A percentile compares a stretch with the other conserved stretches of the same genome.
phyloP scores from a whole-genome alignment of 108 stramenopile species.

The Conticribra guillardii region DNA sequence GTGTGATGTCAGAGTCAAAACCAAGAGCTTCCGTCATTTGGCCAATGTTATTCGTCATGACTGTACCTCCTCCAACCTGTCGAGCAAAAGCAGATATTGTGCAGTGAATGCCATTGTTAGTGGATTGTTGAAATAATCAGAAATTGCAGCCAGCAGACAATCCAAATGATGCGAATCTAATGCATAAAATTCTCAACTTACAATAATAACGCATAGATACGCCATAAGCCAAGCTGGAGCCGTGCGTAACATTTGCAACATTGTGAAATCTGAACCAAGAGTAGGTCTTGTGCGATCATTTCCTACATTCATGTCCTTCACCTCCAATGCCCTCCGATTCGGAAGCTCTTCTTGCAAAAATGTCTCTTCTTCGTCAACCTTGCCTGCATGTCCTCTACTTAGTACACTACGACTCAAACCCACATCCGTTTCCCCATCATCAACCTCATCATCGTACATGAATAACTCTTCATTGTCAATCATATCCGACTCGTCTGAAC shows the following conservation, averaged over 20 bases:
- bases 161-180: no score
- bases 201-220: slow-evolving; percentile 74
- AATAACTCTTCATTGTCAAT: slow-evolving; percentile 30
- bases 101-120: neutral
- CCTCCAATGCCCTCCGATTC: neutral
- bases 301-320: slow-evolving; percentile 17
- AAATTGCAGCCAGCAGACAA: no score
- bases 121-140: neutral
- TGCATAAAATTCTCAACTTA: neutral
- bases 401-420: no score
- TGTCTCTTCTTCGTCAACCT: slow-evolving; percentile 24
- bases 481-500: slow-evolving; percentile 5
- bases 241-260: slow-evolving; percentile 77
- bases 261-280: slow-evolving; percentile 44
- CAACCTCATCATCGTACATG: slow-evolving; percentile 23
- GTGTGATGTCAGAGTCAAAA: slow-evolving; percentile 56
- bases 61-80: slow-evolving; percentile 74
- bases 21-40: slow-evolving; percentile 86
- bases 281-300: slow-evolving; percentile 21
- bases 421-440: slow-evolving; percentile 1
- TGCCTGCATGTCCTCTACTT: slow-evolving; percentile 12
- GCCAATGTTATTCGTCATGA: slow-evolving; percentile 86
- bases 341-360: slow-evolving; percentile 25
- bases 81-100: neutral
- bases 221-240: slow-evolving; percentile 77